These are phyloP conservation scores for Fusarium duplospermum DNA, from an alignment of 2,329 filamentous ascomycete genomes.

Conservation along the genomic window DNA sequence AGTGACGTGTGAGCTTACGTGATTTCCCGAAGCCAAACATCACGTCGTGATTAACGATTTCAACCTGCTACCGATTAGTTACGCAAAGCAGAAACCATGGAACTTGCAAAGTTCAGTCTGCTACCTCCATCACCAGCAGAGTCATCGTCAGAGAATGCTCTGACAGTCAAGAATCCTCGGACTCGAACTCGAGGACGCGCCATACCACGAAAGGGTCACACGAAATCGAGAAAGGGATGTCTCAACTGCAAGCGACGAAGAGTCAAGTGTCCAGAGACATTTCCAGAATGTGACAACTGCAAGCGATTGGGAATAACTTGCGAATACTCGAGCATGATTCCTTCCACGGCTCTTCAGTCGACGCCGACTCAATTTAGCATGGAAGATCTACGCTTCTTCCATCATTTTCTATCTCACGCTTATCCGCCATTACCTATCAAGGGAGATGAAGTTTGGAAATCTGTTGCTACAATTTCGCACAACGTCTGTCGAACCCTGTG, in stretches of 20 bases:
- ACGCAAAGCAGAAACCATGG: background rate
- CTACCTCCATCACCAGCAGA: background rate
- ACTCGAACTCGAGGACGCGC: background rate
- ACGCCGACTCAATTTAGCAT: conserved; percentile 48
- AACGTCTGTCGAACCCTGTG: conserved; percentile 37
- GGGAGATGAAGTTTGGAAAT: conserved; percentile 48
- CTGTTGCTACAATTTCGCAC: conserved; percentile 49
- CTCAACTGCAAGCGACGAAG: conserved; percentile 38
- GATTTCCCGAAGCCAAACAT: background rate
- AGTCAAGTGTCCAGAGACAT: conserved; percentile 36
- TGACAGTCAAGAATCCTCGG: background rate
- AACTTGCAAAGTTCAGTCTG: background rate
- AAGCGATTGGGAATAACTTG: conserved; percentile 29
- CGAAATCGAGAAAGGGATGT: conserved; percentile 34
- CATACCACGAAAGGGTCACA: conserved; percentile 27
- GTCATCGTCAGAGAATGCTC: background rate
- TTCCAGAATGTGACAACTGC: conserved; percentile 29
- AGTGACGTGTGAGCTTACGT: background rate
- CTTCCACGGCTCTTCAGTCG: conserved; percentile 10
- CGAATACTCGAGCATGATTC: conserved; percentile 18
- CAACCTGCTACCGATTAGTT: background rate
- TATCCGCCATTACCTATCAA: conserved; percentile 51
- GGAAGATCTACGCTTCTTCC: conserved; percentile 61
- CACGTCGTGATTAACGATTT: background rate
- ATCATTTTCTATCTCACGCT: conserved; percentile 60